A percentile compares a stretch with the other conserved stretches of the same genome.
Conservation (phyloP, 139 green algal genomes). For the Chlorella sp. region DNA sequence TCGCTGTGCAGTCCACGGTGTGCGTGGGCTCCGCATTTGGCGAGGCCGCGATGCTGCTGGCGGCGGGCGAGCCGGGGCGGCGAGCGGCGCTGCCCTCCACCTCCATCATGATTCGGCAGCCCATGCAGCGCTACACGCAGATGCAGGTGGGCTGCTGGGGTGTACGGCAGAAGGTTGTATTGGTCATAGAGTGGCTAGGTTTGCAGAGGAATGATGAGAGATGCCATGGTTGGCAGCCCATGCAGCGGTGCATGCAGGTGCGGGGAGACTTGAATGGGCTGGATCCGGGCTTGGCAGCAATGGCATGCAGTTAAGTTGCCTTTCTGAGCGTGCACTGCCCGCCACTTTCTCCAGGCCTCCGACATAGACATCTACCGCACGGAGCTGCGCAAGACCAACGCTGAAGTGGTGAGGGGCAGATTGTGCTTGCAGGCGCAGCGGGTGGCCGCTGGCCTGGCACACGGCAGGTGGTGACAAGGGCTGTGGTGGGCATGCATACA, state of each 20-base stretch:
- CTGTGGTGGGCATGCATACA: no score
- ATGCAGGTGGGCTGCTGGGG: conserved; percentile 68
- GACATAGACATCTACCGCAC: conserved; percentile 98
- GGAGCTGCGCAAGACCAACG: conserved; percentile 90
- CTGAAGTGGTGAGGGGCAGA: conserved; percentile 73
- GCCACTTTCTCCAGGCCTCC: conserved; percentile 92
- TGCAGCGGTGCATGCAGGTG: no score
- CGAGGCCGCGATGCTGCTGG: conserved; percentile 96
- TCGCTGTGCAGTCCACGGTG: conserved; percentile 83
- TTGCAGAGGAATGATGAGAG: no score
- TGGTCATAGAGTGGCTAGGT: not conserved
- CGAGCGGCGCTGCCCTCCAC: conserved; percentile 92
- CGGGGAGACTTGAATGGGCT: no score
- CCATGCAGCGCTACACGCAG: conserved; percentile 87
- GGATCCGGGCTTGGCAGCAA: no score
- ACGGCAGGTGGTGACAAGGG: no score
- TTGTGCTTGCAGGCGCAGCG: no score
- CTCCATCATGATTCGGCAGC: conserved; percentile 98
- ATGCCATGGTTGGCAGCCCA: no score
- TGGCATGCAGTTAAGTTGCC: no score
- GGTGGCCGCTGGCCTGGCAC: no score
- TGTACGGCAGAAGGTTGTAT: not conserved
- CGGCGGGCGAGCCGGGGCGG: conserved; percentile 84
- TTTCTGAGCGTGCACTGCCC: no score
- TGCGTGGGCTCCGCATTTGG: conserved; percentile 96